Percentiles rank a stretch among this genome's conserved stretches.
These are phyloP conservation scores for Limnomonas spitsbergensis DNA, from an alignment of 139 green algal species.

Conservation along the genomic window DNA sequence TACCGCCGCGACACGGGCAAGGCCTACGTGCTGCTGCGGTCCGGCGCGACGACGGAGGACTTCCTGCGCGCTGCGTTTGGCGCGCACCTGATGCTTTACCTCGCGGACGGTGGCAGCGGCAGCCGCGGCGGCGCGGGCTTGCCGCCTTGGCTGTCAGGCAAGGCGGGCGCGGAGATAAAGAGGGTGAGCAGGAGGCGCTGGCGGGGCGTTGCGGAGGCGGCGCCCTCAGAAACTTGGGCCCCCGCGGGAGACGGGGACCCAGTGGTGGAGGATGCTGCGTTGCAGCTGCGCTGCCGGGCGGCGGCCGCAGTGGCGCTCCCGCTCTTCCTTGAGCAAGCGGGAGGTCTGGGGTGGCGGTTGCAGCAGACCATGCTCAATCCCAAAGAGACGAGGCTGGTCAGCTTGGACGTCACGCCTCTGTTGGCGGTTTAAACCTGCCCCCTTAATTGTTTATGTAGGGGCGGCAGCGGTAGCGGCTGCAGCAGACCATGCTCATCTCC, in stretches of 20 bases:
- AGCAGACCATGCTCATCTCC: slow-evolving; percentile 68
- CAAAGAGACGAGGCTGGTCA: slow-evolving; percentile 53
- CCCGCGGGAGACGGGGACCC: too few relatives aligned
- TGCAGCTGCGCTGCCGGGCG: too few relatives aligned
- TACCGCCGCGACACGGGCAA: slow-evolving; percentile 51
- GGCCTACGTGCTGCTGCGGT: slow-evolving; percentile 70
- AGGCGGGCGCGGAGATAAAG: slow-evolving; percentile 2
- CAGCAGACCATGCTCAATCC: slow-evolving; percentile 69
- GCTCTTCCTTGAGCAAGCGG: slow-evolving; percentile 55
- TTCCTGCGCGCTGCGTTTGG: slow-evolving; percentile 66
- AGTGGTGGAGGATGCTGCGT: too few relatives aligned
- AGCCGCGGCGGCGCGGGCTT: neutral
- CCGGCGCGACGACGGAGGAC: slow-evolving; percentile 52
- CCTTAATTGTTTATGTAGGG: too few relatives aligned
- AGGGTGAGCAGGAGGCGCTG: too few relatives aligned
- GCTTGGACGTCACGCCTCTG: slow-evolving; percentile 16
- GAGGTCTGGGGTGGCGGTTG: slow-evolving; percentile 60
- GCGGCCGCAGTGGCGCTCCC: neutral
- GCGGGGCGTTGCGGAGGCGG: too few relatives aligned
- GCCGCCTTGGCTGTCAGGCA: slow-evolving; percentile 16
- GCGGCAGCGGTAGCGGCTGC: slow-evolving; percentile 56
- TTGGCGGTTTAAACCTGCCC: too few relatives aligned
- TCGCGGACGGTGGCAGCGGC: slow-evolving; percentile 23
- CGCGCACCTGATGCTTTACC: slow-evolving; percentile 67
- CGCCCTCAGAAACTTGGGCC: too few relatives aligned